Base-by-base conservation (phyloP, 768 basidiomycete genomes). In the Termitomyces sp. region DNA sequence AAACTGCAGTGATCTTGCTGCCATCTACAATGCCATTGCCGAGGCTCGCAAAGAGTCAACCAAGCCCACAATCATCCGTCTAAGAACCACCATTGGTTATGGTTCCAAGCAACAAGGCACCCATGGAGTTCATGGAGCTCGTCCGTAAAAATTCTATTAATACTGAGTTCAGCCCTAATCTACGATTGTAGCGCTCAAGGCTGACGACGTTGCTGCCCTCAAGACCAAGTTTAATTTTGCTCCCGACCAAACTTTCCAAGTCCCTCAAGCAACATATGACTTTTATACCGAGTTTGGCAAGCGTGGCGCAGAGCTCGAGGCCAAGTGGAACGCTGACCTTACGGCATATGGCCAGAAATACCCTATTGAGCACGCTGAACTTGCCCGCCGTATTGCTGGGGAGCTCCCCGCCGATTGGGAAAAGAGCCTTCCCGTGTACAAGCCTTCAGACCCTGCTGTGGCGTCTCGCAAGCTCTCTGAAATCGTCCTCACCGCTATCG, bases 401-500 rank as follows among this genome's bases (percentile, higher is more conserved):
- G 79, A 85, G 68, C 86, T 97, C 24, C 90, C 94, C 5, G 79
- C 84, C 15, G 86, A 83, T 54, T 97, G 95, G 95, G 92, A 96
- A 77, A 81, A 86, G 73, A 74, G 69, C 12, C 81, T 97, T 12
- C 95, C 94, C 24, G 81, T 88, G 45, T 97, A 95, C 83, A 93
- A 85, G 71, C 78, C 87, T 49, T 72, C 78, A 10, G 94, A 96
- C 64, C 75, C 90, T 42, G 93, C 94, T 39, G 88, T 90, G 69
- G 95, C 93, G 3, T 90, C 90, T 55, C 87, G 95, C 68, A 97
- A 98, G 77, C 81, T 92, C 51, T 96, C 94, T 29, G 95, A 97
- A 73, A 90, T 91, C 59, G 88, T 87, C 56, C 79, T 97, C 67
- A 87, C 87, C 51, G 82, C 86, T 51, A 77, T 97, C 62, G 81